These are phyloP conservation scores for Phytopythium mirpurense DNA, from an alignment of 352 stramenopile species.

Conservation along the genomic window DNA sequence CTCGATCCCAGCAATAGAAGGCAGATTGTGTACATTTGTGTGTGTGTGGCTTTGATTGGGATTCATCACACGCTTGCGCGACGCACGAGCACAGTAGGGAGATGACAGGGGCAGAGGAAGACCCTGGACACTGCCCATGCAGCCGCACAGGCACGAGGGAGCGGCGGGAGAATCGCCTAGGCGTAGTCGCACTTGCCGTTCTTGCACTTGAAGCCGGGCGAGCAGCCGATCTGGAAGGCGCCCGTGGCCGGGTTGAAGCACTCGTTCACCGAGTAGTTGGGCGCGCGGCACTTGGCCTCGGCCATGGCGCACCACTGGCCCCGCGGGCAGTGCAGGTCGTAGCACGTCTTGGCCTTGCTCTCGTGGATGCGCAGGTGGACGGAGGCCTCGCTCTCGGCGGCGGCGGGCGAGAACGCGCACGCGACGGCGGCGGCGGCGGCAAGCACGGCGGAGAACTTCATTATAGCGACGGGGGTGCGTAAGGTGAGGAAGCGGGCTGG, in stretches of 20 bases:
- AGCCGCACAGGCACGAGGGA: no score
- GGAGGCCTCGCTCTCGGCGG: conserved; percentile 13
- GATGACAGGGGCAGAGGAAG: no score
- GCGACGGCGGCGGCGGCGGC: conserved; percentile 14
- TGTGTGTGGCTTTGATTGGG: no score
- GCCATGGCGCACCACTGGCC: conserved; percentile 19
- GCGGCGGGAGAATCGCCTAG: background rate
- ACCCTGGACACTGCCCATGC: no score
- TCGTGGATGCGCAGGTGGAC: conserved; percentile 25
- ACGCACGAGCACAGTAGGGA: no score
- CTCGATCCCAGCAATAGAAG: no score
- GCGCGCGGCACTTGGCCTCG: conserved; percentile 12
- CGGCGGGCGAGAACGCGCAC: conserved; percentile 8
- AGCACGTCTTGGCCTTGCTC: conserved; percentile 18
- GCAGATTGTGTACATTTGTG: no score
- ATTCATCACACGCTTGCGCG: background rate
- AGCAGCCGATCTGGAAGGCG: conserved; percentile 14
- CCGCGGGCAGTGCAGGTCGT: conserved; percentile 15
- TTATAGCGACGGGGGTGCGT: no score
- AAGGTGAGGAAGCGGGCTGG: no score
- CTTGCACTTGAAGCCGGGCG: conserved; percentile 17
- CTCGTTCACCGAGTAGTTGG: conserved; percentile 9
- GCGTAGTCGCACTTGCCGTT: conserved; percentile 19
- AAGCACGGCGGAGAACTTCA: conserved; percentile 31
- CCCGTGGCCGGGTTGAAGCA: conserved; percentile 29